Base-by-base conservation (phyloP, 2,329 filamentous ascomycete species). In the Colletotrichum filicis region DNA sequence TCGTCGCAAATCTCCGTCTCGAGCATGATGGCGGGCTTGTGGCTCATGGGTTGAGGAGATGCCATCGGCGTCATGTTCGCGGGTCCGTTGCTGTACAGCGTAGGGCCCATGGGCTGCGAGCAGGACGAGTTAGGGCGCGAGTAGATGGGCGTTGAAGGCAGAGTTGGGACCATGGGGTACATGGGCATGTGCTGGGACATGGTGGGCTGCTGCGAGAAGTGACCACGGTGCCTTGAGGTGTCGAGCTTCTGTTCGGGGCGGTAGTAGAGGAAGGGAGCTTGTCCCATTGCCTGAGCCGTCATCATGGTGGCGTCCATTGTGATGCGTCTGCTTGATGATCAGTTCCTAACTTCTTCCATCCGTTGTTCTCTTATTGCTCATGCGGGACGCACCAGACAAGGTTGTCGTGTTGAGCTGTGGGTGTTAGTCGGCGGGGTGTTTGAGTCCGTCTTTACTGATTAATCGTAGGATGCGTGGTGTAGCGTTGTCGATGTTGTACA, bases 201-300 rank as follows among this genome's bases (percentile, higher is more conserved):
- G 67, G 24, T 71, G 46, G 71, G 67, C 57, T 74, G 89, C 74
- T 91, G 89, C 76, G 85, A 83, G 86, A 95, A 95, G 84, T 94
- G 92, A 67, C 91, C 91, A 84, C 95, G 92, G 80, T 93, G 93
- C 79, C 92, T 89, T 14, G 70, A 73, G 79, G 89, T 89, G 81
- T 95, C 93, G 75, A 91, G 87, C 82, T 90, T 92, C 76, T 92
- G 88, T 78, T 97, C 94, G 76, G 93, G 91, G 79, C 91, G 92
- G 87, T 96, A 97, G 88, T 95, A 97, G 89, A 94, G 95, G 87
- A 95, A 97, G 72, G 93, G 87, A 76, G 92, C 90, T 84, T 94
- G 92, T 74, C 89, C 91, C 87, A 94, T 90, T 79, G 88, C 82
- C 83, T 89, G 90, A 79, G 84, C 80, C 35, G 80, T 77, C 85